Conservation (phyloP, 495 filamentous ascomycete species). For the Chaetomium fimeti region DNA sequence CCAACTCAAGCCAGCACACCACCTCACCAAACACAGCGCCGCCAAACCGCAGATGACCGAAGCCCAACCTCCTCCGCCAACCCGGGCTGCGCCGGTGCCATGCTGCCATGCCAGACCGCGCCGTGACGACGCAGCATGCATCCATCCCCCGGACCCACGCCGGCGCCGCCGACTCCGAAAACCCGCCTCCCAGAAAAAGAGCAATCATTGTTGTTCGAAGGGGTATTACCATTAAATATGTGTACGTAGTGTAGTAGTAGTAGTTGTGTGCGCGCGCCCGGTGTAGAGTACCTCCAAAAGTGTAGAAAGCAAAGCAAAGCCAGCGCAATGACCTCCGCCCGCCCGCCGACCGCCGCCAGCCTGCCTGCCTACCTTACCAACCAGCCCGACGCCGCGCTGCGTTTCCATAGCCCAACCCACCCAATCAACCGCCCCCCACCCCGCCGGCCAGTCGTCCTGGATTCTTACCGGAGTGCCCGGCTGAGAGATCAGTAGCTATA, state of each 20-base stretch:
- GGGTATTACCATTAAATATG: conserved; percentile 16
- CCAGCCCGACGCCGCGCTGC: not conserved
- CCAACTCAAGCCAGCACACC: not conserved
- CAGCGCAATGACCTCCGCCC: not conserved
- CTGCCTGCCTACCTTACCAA: no score
- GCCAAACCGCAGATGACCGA: conserved; percentile 4
- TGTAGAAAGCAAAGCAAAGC: not conserved
- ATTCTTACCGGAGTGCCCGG: not conserved
- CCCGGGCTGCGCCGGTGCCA: not conserved
- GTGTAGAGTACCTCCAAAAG: no score
- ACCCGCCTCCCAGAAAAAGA: not conserved
- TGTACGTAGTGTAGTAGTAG: not conserved
- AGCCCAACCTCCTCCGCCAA: not conserved
- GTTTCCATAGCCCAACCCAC: not conserved
- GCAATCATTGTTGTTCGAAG: not conserved
- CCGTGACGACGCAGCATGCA: not conserved
- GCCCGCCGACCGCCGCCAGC: no score
- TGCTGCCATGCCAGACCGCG: not conserved
- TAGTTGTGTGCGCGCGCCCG: not conserved
- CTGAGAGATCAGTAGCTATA: not conserved
- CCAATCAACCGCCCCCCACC: not conserved
- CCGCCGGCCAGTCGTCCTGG: not conserved
- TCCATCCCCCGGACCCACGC: no score
- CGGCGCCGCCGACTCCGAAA: not conserved
- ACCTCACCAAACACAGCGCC: conserved; percentile 1